Percentiles rank a stretch among this genome's conserved stretches.
Conservation (phyloP, 345 rosid genomes). For the Laguncularia racemosa region DNA sequence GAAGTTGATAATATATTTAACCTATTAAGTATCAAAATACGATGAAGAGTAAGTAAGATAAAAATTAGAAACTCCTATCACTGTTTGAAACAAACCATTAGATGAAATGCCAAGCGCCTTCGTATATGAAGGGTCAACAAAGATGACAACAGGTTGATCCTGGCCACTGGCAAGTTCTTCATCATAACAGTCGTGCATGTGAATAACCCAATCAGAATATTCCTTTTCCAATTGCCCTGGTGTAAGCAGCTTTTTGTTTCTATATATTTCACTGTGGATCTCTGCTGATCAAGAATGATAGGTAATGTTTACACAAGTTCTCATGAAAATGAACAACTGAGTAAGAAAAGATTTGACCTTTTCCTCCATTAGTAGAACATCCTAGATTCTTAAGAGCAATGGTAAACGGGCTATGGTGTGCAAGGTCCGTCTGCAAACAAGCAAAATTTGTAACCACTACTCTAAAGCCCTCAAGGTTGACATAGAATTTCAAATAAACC, state of each 20-base stretch:
- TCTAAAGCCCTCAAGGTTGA: too few species aligned
- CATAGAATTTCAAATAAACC: too few species aligned
- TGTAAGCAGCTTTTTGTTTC: conserved; percentile 26
- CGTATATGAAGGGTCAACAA: conserved; percentile 30
- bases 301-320: not conserved
- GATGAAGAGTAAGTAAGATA: not conserved
- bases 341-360: conserved; percentile 25
- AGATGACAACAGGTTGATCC: conserved; percentile 42
- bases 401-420: conserved; percentile 45
- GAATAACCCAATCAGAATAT: conserved; percentile 56
- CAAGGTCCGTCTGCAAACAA: conserved; percentile 53
- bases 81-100: conserved; percentile 39
- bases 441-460: not conserved
- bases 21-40: conserved; percentile 2
- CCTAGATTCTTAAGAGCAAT: conserved; percentile 52
- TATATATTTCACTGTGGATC: conserved; percentile 25
- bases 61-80: not conserved
- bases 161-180: conserved; percentile 47
- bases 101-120: conserved; percentile 43
- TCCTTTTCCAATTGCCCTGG: conserved; percentile 41
- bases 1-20: conserved; percentile 8
- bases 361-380: conserved; percentile 24
- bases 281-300: conserved; percentile 19
- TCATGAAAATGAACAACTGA: not conserved
- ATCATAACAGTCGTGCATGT: conserved; percentile 60